Evolutionary conservation across 129 eudicot genomes (phyloP).

Genomic region (Artemisia annua): DNA sequence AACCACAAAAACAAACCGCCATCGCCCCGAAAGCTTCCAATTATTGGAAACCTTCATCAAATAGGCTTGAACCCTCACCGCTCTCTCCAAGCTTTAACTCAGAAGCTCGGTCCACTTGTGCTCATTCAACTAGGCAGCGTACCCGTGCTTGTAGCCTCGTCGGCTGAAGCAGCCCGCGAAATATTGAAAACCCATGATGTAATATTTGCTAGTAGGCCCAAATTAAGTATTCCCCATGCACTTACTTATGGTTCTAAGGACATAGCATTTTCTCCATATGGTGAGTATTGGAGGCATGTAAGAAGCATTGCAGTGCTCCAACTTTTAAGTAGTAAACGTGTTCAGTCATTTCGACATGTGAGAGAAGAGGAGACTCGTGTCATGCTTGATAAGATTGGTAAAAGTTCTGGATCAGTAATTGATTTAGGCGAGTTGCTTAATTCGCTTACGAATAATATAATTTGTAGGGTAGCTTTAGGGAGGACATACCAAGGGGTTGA

Average conservation of each 20-base stretch:
- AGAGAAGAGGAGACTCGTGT: conserved; percentile 36
- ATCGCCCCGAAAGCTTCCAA: conserved; percentile 46
- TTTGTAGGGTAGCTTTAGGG: conserved; percentile 46
- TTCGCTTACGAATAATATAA: conserved; percentile 25
- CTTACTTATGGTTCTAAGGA: conserved; percentile 32
- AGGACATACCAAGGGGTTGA: conserved; percentile 29
- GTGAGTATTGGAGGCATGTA: conserved; percentile 48
- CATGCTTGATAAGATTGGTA: conserved; percentile 31
- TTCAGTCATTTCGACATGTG: conserved; percentile 30
- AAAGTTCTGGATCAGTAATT: conserved; percentile 7
- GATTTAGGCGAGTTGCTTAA: conserved; percentile 32
- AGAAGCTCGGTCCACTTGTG: conserved; percentile 38
- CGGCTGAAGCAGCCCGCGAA: conserved; percentile 34
- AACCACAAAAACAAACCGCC: conserved; percentile 35
- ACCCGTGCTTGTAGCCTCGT: conserved; percentile 42
- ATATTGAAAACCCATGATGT: conserved; percentile 48
- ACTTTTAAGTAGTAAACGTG: conserved; percentile 35
- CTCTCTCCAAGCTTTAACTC: conserved; percentile 31
- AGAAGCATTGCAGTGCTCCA: conserved; percentile 35
- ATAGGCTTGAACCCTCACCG: conserved; percentile 43
- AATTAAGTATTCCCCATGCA: conserved; percentile 2
- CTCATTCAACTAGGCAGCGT: conserved; percentile 41
- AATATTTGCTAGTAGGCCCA: conserved; percentile 36
- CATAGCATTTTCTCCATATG: conserved; percentile 35
- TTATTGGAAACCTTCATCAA: conserved; percentile 54